Conservation (phyloP, 1,284 basidiomycete species). For the Cutaneotrichosporon cutaneum region DNA sequence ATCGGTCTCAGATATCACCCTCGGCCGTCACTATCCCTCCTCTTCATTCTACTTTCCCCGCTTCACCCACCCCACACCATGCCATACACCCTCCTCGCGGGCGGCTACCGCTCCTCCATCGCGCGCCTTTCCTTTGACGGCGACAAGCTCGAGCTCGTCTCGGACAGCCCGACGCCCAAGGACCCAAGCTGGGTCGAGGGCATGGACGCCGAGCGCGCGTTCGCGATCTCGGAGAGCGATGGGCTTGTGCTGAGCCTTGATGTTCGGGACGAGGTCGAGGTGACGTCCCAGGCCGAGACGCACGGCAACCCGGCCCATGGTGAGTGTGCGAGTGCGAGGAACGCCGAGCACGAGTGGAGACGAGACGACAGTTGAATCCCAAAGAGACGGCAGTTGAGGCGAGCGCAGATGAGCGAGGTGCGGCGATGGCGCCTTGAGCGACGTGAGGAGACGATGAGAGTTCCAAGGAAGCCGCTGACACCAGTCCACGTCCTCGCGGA, state of each 20-base stretch:
- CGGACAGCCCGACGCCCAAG: conserved; percentile 15
- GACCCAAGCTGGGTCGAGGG: conserved; percentile 43
- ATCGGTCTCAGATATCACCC: too few relatives aligned
- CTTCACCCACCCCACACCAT: conserved; percentile 14
- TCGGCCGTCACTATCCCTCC: neutral
- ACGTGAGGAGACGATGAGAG: too few relatives aligned
- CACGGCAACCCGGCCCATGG: conserved; percentile 42
- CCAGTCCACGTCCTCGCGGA: conserved; percentile 45
- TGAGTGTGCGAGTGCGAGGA: too few relatives aligned
- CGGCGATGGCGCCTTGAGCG: too few relatives aligned
- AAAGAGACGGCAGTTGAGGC: too few relatives aligned
- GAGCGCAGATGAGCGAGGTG: too few relatives aligned
- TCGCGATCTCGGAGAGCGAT: conserved; percentile 42
- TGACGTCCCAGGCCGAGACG: conserved; percentile 36
- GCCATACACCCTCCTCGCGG: conserved; percentile 42
- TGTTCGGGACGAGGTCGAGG: conserved; percentile 32
- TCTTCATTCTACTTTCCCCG: neutral
- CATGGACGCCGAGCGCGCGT: conserved; percentile 16
- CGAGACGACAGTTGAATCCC: too few relatives aligned
- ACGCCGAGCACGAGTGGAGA: too few relatives aligned
- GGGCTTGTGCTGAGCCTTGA: conserved; percentile 31
- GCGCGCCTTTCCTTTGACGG: conserved; percentile 33
- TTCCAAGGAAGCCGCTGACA: neutral
- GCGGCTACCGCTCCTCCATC: conserved; percentile 41
- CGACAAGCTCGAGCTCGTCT: neutral